Evolutionary conservation across 441 rosid species (phyloP), one percentile per base, ranked within the genome.

Genomic region (Croton laevigatus): DNA sequence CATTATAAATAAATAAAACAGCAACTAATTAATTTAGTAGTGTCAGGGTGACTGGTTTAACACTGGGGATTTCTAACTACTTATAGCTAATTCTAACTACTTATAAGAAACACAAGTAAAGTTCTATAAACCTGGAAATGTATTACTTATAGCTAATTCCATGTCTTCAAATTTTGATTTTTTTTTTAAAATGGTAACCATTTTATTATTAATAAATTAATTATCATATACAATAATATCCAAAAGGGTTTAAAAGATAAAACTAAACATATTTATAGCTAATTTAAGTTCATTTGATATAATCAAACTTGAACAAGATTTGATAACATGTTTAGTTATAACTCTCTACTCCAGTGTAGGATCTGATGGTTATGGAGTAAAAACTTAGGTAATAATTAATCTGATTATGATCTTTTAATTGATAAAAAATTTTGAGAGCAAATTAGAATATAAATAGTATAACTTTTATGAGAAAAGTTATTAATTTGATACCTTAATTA

Each of bases 401-500:
- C 32, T 27, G 32, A 27, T 27, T 27, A 27, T 27, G 1, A 27
- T 27, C 32, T 27, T 27, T 27, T 2, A 27, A 27, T 27, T 27
- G 32, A 27, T 27, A 27, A 27, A 27, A 27, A 27, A 27, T 27
- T 27, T 27, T 27, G 51, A 46, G 4, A 51, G 54, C 20, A 32
- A 4, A n/a, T n/a, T n/a, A 10, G 11, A n/a, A 19, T 16, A 5
- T 2, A 27, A 44, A 6, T 27, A 49, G 22, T 36, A 46, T 59
- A 8, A 59, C 7, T n/a, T n/a, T 59, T 59, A 49, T 49, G 61
- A 59, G 60, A 73, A 73, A 66, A 49, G 32, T 14, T 14, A 49
- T 46, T 34, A 46, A 72, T 72, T 65, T 72, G 59, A 72, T 57
- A 1, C 36, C 48, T 42, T 53, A 4, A 53, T 38, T 37, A 42